Base-by-base conservation (phyloP, 2,329 filamentous ascomycete species). In the Penicillium aurantiogriseum region DNA sequence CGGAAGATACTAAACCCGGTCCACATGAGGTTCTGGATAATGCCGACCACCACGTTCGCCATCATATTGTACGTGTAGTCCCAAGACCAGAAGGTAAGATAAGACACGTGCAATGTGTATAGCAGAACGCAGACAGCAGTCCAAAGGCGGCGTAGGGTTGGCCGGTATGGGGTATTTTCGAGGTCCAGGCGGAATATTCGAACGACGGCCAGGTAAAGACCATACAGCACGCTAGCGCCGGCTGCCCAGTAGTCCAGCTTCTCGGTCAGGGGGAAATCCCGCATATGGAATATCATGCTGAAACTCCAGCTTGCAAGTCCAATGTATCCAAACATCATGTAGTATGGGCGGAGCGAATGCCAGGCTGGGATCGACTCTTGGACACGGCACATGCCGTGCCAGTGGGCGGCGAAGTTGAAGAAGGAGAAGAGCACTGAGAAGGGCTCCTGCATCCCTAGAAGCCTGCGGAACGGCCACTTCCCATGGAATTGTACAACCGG, bases 21-120 rank as follows among this genome's bases (percentile, higher is more conserved):
- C 94, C 94, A 97, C 57, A 97, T 77, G 4, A 87, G 51, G 68
- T 97, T 96, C 71, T 92, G 88, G 5, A 92, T 74, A 40, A 92
- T 80, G 4, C 94, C 94, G 11, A 89, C 85, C 3, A 83, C 85
- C 21, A 99, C 90, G 69, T 97, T 99, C 51, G 92, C 94, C 1
- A 89, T 86, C 92, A 99, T 97, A 73, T 99, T 99, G 78, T 99
- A 99, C 5, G 88, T 89, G 74, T 99, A 99, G 75, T 97, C 90
- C 90, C 94, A 99, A 19, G 82, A 80, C 80, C 92, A 90, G 65
- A 91, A 85, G 70, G 88, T 91, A 54, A 99, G 81, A 74, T 96
- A 99, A 45, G 80, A 83, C 47, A 97, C 86, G 72, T 99, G 94
- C 54, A 83, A 79, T 27, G 81, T 70, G 74, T 96, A 99, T 51